Base-by-base conservation (phyloP, 2,329 filamentous ascomycete genomes). In the Saccharata proteae region DNA sequence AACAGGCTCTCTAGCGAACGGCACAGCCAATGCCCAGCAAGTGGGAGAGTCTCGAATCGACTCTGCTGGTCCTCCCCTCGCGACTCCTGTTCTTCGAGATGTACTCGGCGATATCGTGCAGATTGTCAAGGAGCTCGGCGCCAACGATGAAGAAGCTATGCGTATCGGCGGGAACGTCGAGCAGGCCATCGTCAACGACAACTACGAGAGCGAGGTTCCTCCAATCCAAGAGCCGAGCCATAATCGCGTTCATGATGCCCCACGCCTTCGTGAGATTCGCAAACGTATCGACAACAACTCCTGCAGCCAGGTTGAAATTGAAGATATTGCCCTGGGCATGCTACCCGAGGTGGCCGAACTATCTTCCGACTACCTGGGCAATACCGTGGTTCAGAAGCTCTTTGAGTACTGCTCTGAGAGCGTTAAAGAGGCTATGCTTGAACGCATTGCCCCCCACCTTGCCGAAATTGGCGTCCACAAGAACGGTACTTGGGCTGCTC, bases 341-440 rank as follows among this genome's bases (percentile, higher is more conserved):
- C 71, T 98, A 11, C 84, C 88, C 7, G 90, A 98, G 55, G 90
- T 98, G 51, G 84, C 86, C 4, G 90, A 98, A 57, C 67, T 98
- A 15, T 72, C 90, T 3, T 93, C 88, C 0, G 90, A 98, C 57
- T 98, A 98, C 48, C 71, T 98, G 18, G 90, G 90, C 45, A 98
- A 98, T 61, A 98, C 90, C 0, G 90, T 98, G n/a, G 88, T 98
- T 12, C 90, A 98, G 61, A 98, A 98, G 60, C 66, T 98, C 26
- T 98, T 98, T 50, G 88, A 98, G 56, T 84, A 83, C 59, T 96
- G 90, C 62, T 90, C 84, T 0, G 88, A 96, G 52, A 66, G 75
- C 24, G 74, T 88, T 24, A 86, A 92, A 46, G 85, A 94, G 54
- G 78, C 80, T 35, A 96, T 98, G 90, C 65, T 98, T 36, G 59